Percentiles rank a stretch among this genome's conserved stretches.
Evolutionary conservation across 2,329 filamentous ascomycete genomes (phyloP).

Genomic region (Lecanicillium sp.): DNA sequence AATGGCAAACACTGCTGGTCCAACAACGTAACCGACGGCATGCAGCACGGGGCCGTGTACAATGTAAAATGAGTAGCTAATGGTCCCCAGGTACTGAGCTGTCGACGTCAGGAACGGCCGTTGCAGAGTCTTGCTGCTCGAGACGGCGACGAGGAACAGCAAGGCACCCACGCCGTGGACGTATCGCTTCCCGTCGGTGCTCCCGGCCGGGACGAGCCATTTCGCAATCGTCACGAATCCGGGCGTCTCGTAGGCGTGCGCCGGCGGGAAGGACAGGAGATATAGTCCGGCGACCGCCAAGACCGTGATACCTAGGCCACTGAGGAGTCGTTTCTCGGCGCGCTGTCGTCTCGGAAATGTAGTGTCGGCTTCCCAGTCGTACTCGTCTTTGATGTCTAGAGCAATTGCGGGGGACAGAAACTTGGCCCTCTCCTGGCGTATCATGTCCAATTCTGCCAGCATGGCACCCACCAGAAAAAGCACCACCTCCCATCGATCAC

Average conservation of each 20-base stretch:
- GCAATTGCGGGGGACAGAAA: background rate
- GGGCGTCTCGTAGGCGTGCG: background rate
- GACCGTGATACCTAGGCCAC: background rate
- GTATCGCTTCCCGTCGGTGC: slow-evolving; percentile 5
- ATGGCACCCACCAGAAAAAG: slow-evolving; percentile 4
- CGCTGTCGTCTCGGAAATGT: background rate
- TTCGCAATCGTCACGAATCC: background rate
- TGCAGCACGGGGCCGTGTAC: slow-evolving; percentile 14
- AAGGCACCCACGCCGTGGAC: slow-evolving; percentile 5
- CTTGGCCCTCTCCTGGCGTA: background rate
- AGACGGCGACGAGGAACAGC: slow-evolving; percentile 6
- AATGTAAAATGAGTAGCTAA: slow-evolving; percentile 13
- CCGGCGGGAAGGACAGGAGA: slow-evolving; percentile 6
- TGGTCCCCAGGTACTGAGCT: slow-evolving; percentile 12
- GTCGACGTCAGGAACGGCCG: slow-evolving; percentile 7
- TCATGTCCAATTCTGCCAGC: slow-evolving; percentile 5
- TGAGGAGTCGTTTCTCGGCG: background rate
- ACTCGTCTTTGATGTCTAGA: background rate
- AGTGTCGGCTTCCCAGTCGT: background rate
- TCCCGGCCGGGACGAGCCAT: slow-evolving; percentile 5
- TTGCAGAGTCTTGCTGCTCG: slow-evolving; percentile 4
- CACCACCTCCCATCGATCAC: slow-evolving; percentile 8
- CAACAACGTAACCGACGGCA: slow-evolving; percentile 4
- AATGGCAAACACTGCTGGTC: background rate
- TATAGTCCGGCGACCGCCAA: slow-evolving; percentile 4